Percentiles rank a stretch among this genome's conserved stretches.
Evolutionary conservation across 345 rosid genomes (phyloP).

Genomic region (Alliaria petiolata): DNA sequence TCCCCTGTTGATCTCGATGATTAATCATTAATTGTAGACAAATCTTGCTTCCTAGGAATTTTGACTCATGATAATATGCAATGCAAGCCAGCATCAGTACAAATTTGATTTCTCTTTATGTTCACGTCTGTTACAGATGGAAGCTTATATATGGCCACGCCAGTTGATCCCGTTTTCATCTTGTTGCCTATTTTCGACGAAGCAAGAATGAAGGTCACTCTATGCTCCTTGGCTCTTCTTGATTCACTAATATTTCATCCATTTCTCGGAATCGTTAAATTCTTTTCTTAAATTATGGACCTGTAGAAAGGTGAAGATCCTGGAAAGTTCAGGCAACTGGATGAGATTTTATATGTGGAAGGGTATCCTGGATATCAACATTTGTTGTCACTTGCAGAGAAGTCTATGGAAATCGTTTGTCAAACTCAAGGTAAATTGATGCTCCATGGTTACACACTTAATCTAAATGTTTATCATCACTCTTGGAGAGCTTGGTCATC

Average conservation of each 20-base stretch:
- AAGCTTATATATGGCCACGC: conserved; percentile 64
- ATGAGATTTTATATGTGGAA: conserved; percentile 67
- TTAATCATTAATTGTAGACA: too few relatives aligned
- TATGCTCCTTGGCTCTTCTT: conserved; percentile 1
- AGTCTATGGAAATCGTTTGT: conserved; percentile 76
- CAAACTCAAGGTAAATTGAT: conserved; percentile 63
- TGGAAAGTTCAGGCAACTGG: conserved; percentile 85
- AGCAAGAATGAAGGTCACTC: conserved; percentile 80
- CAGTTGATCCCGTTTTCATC: conserved; percentile 83
- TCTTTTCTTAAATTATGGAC: not conserved
- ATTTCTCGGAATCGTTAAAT: not conserved
- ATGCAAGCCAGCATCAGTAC: not conserved
- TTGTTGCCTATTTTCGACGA: conserved; percentile 76
- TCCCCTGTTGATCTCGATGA: not conserved
- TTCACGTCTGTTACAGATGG: conserved; percentile 50
- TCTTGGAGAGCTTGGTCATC: not conserved
- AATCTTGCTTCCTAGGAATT: not conserved
- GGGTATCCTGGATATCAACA: conserved; percentile 71
- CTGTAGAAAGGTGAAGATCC: conserved; percentile 73
- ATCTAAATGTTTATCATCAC: not conserved
- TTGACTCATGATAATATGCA: not conserved
- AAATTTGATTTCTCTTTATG: not conserved
- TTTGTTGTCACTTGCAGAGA: conserved; percentile 56
- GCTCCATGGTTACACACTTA: not conserved
- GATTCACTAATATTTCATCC: not conserved